These are phyloP conservation scores for Paxillus ammoniavirescens DNA, from an alignment of 768 basidiomycete species.

Conservation along the genomic window DNA sequence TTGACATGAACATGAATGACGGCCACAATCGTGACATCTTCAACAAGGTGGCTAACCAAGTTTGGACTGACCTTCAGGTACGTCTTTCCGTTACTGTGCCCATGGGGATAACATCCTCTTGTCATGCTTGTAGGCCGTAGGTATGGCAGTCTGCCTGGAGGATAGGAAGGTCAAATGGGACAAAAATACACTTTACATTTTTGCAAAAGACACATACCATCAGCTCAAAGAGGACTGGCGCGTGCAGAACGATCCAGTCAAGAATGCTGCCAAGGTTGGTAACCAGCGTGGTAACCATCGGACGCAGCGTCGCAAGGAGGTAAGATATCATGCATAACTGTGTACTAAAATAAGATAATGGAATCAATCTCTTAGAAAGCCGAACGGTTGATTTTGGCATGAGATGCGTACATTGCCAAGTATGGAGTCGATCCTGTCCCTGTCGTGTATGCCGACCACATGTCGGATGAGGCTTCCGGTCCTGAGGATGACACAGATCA, in stretches of 20 bases:
- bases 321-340: background rate
- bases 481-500: slow-evolving; percentile 3
- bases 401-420: background rate
- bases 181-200: background rate
- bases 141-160: background rate
- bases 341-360: background rate
- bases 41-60: background rate
- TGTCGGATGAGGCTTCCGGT: slow-evolving; percentile 4
- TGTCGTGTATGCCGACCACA: slow-evolving; percentile 3
- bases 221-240: background rate
- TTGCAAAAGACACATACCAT: background rate
- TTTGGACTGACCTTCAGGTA: background rate
- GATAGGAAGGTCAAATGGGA: background rate
- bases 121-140: no score
- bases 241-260: background rate
- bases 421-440: slow-evolving; percentile 1
- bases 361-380: background rate
- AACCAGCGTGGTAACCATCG: background rate
- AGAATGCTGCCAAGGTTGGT: background rate
- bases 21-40: background rate
- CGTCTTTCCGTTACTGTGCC: background rate
- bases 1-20: background rate
- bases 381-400: background rate
- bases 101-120: no score
- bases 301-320: background rate